Conservation (phyloP, 495 filamentous ascomycete genomes). For the Physcia stellaris region DNA sequence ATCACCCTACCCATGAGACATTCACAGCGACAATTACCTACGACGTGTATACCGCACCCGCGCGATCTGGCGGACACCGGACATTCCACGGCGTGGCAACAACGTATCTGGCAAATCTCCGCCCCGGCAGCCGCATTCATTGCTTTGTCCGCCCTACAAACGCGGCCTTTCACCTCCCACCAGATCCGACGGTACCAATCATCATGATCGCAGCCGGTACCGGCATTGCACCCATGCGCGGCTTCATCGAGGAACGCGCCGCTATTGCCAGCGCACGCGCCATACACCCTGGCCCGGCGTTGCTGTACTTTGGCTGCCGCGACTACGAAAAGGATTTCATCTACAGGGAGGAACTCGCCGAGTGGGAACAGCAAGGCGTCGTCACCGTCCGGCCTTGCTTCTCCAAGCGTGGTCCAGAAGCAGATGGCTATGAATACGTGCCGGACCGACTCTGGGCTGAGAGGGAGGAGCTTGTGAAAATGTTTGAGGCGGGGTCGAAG, state of each 20-base stretch:
- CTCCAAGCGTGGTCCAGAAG: slow-evolving; percentile 23
- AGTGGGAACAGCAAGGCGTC: slow-evolving; percentile 44
- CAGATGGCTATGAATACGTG: slow-evolving; percentile 39
- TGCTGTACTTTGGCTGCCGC: slow-evolving; percentile 54
- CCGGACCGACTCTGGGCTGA: slow-evolving; percentile 47
- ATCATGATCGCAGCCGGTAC: slow-evolving; percentile 47
- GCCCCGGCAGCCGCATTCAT: slow-evolving; percentile 44
- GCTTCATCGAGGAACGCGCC: slow-evolving; percentile 56
- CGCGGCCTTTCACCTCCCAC: slow-evolving; percentile 52
- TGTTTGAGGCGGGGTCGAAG: slow-evolving; percentile 46
- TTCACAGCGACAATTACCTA: slow-evolving; percentile 51
- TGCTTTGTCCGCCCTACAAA: slow-evolving; percentile 44
- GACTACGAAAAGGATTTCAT: slow-evolving; percentile 42
- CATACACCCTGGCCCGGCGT: slow-evolving; percentile 41
- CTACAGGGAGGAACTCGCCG: slow-evolving; percentile 42
- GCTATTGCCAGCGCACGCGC: slow-evolving; percentile 36
- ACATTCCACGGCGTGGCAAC: slow-evolving; percentile 45
- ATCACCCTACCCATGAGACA: too few relatives aligned
- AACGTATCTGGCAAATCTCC: slow-evolving; percentile 41
- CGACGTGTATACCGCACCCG: slow-evolving; percentile 43
- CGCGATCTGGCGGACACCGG: slow-evolving; percentile 23
- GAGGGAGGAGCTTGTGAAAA: slow-evolving; percentile 30
- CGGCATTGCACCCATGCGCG: slow-evolving; percentile 56
- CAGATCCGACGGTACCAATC: slow-evolving; percentile 45
- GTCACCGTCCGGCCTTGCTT: slow-evolving; percentile 46